Conservation (phyloP, 331 rosid genomes). For the Spiraea crenata region DNA sequence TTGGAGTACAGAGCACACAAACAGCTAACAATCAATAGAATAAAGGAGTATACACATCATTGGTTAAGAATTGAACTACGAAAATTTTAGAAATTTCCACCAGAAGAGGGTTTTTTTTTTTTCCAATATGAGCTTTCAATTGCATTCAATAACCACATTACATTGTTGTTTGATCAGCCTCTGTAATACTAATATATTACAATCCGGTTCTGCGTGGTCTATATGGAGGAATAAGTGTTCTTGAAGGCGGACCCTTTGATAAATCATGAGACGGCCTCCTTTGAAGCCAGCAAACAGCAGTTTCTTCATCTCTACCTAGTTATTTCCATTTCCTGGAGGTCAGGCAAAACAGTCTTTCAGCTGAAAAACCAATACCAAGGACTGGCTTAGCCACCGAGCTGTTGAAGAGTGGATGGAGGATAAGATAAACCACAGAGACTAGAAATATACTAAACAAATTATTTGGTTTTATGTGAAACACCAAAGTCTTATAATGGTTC, state of each 20-base stretch:
- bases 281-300: neutral
- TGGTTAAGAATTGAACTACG: neutral
- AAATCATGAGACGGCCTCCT: slow-evolving; percentile 4
- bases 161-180: slow-evolving; percentile 8
- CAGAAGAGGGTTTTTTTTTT: neutral
- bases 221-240: neutral
- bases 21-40: neutral
- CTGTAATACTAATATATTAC: neutral
- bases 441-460: neutral
- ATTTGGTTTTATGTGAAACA: neutral
- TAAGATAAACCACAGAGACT: neutral
- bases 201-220: neutral
- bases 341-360: neutral
- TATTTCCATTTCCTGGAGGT: neutral
- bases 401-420: neutral
- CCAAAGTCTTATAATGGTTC: neutral
- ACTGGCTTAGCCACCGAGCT: neutral
- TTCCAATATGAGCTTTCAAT: neutral
- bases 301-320: neutral
- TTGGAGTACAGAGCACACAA: neutral
- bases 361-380: neutral
- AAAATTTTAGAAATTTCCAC: neutral
- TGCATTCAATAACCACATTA: neutral
- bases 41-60: neutral
- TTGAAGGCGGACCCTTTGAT: neutral